Evolutionary conservation across 106 monocot genomes (phyloP), one percentile per base, ranked within the genome.

Genomic region (Alisma plantagoaquatica): DNA sequence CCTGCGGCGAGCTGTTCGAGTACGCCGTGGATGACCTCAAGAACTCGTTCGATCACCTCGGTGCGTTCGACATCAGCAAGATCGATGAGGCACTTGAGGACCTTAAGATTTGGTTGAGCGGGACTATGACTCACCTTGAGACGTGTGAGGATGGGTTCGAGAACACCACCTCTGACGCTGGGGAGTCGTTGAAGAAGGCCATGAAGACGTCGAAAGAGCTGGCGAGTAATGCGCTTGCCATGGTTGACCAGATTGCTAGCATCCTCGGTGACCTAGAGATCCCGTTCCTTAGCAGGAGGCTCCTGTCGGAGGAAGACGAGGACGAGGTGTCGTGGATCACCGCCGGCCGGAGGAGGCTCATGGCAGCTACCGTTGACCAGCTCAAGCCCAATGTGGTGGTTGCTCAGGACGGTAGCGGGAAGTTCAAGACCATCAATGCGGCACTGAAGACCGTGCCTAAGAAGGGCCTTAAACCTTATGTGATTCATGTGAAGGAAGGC

Each of bases 391-490:
- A 80, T 22, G 76, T 67, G 0, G 54, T 64, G 0, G 85, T 85
- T 21, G 85, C 85, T 0, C 61, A 85, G 54, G 85, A 85, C 29
- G 80, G 85, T 4, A 76, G 76, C 3, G 85, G 80, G 1, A 57
- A 69, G 22, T 85, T 76, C 55, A 64, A 21, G 14, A 80, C 76
- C 62, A 85, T 85, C 33, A 65, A 51, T 26, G 85, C 27, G 0
- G 79, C 80, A 11, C 56, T 85, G 12, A 31, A 31, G 0, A 62
- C 69, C 11, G 54, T 76, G 41, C 85, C 85, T 0, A 48, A 57
- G 57, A 38, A 52, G 1, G 63, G 73, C 35, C 20, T 19, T 1
- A 79, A 79, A 33, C 73, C 79, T 60, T 73, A 54, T 2, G 57
- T 57, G n/a, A 57, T 57, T 11, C 43, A 57, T 23, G 57, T 57